Evolutionary conservation across 805 yeast genomes (phyloP), one percentile per base, ranked within the genome.

Genomic region (Candida oleophila): DNA sequence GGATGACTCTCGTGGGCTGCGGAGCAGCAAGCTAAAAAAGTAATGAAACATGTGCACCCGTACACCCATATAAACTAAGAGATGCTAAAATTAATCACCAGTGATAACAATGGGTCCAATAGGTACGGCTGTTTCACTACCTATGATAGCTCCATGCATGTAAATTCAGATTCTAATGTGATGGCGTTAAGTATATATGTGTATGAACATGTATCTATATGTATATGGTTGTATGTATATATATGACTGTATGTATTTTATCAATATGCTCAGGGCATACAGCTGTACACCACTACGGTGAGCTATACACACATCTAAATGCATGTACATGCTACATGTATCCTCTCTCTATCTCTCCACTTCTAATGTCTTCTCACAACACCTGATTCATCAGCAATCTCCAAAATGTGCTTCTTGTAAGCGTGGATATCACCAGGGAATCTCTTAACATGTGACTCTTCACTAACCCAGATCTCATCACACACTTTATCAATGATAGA

Each of bases 391-490:
- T 83, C 86, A 3, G 98, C 96, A 54, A 78, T 69, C 32, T 78
- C 76, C 60, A 92, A 75, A 58, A 92, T 91, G 57, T 89, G 87
- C 68, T 85, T 85, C 78, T 90, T 94, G 71, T 94, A 94, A 57
- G 82, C 98, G 54, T 83, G 80, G 56, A 94, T 94, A 49, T 77
- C 73, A 56, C 99, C 99, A 14, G 76, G 75, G 72, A 88, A 88
- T 65, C 84, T 83, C 57, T 71, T 75, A 33, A 92, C 97, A 1
- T 81, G 74, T 47, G 92, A 94, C 47, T 82, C 77, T 62, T 94
- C 99, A 65, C 96, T 85, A 39, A 90, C 96, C 97, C 97, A 92
- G 50, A 94, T 88, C 65, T 94, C 96, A 49, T 87, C 84, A 74
- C 97, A 89, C 11, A 92, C 97, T 46, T 80, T 77, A 56, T 87